Conservation (phyloP, 2,329 filamentous ascomycete species). For the Torrubiella hemipterigena region DNA sequence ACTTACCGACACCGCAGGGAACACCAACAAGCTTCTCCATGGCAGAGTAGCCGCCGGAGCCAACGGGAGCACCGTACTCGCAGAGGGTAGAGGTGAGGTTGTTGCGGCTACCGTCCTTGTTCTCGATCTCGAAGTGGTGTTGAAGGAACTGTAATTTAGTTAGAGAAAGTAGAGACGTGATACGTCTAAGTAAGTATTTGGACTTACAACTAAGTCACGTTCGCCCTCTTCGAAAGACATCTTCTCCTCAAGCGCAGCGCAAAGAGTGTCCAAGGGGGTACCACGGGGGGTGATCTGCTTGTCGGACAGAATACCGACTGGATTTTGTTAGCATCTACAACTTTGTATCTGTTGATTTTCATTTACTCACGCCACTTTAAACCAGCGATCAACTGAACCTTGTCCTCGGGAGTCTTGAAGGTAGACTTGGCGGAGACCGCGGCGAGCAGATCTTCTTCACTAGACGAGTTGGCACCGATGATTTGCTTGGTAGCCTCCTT, state of each 20-base stretch:
- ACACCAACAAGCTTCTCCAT: constrained; percentile 79
- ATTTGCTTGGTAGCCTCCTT: constrained; percentile 74
- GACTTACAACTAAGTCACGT: constrained; percentile 63
- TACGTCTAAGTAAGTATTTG: constrained; percentile 4
- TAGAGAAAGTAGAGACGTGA: no score
- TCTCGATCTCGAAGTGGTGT: constrained; percentile 75
- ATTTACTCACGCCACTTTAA: constrained; percentile 5
- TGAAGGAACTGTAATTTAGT: constrained; percentile 35
- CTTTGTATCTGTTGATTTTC: not conserved
- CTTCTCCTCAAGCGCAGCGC: constrained; percentile 79
- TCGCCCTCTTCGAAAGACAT: constrained; percentile 77
- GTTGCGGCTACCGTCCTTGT: constrained; percentile 66
- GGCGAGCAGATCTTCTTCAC: constrained; percentile 57
- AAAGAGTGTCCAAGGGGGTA: constrained; percentile 84
- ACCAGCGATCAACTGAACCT: constrained; percentile 28
- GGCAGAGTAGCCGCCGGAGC: constrained; percentile 65
- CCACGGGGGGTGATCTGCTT: constrained; percentile 57
- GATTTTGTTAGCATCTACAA: not conserved
- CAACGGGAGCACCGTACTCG: constrained; percentile 70
- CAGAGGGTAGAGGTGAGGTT: constrained; percentile 68
- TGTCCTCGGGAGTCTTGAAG: constrained; percentile 50
- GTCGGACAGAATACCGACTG: constrained; percentile 51
- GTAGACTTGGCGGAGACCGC: constrained; percentile 65
- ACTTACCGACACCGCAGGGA: constrained; percentile 32
- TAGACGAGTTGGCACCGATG: constrained; percentile 53